Evolutionary conservation across 2,329 filamentous ascomycete genomes (phyloP).

Genomic region (Colletotrichum godetiae): DNA sequence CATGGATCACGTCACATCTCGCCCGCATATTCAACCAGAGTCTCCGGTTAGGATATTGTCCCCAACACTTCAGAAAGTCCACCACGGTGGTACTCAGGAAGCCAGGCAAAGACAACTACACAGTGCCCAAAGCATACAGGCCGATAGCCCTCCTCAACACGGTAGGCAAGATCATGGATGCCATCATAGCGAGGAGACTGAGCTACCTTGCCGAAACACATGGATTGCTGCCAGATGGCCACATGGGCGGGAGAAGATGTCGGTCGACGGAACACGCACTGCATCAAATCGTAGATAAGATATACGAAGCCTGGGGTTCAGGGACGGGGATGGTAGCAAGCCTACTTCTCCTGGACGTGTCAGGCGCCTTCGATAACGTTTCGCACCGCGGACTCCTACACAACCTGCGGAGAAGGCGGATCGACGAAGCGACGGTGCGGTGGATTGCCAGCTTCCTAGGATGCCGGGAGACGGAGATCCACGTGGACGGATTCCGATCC

Average conservation of each 20-base stretch:
- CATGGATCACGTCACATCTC: too few species aligned
- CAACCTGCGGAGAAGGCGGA: slow-evolving; percentile 29
- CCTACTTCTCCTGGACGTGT: slow-evolving; percentile 36
- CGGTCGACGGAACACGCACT: slow-evolving; percentile 33
- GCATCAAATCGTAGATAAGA: slow-evolving; percentile 27
- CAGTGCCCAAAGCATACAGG: too few species aligned
- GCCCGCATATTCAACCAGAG: too few species aligned
- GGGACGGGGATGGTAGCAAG: slow-evolving; percentile 21
- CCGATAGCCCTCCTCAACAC: too few species aligned
- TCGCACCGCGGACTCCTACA: slow-evolving; percentile 35
- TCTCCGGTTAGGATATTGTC: too few species aligned
- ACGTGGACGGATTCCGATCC: not conserved
- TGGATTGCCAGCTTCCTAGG: not conserved
- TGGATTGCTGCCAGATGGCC: slow-evolving; percentile 10
- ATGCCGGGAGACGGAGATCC: not conserved
- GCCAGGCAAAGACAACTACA: too few species aligned
- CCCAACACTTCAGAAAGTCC: too few species aligned
- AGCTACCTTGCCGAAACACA: slow-evolving; percentile 16
- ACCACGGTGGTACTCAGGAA: too few species aligned
- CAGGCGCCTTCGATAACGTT: slow-evolving; percentile 34
- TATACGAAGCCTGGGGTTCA: slow-evolving; percentile 28
- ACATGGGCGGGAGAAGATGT: slow-evolving; percentile 28
- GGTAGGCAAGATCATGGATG: slow-evolving; percentile 29
- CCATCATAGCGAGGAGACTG: slow-evolving; percentile 33
- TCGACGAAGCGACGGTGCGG: not conserved